phyloP scores from a whole-genome alignment of 73 alveolate species.

The Paramecium pentaurelia region DNA sequence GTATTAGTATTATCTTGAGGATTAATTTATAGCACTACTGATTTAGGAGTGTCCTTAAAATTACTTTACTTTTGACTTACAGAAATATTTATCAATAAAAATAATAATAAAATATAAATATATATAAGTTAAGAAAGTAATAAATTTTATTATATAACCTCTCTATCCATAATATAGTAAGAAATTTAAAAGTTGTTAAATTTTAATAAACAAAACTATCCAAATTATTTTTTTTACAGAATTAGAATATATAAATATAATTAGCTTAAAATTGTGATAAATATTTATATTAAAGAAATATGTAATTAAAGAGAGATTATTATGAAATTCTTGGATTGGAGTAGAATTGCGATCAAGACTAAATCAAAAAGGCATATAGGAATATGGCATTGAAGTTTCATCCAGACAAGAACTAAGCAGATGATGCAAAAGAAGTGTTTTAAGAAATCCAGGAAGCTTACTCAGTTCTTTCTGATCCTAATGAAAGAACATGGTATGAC shows the following conservation, averaged over 20 bases:
- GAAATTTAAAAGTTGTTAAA: background rate
- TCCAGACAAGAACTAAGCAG: constrained; percentile 92
- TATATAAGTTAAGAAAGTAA: too few species aligned
- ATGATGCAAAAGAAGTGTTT: constrained; percentile 83
- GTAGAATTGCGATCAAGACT: constrained; percentile 71
- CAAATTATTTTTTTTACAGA: background rate
- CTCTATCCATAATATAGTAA: too few species aligned
- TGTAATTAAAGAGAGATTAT: constrained; percentile 75
- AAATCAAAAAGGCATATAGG: constrained; percentile 84
- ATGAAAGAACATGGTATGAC: constrained; percentile 96
- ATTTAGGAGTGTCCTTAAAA: background rate
- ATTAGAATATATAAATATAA: background rate
- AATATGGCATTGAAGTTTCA: constrained; percentile 92
- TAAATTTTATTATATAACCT: too few species aligned
- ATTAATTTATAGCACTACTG: too few species aligned
- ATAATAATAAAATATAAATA: background rate
- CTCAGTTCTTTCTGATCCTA: constrained; percentile 89
- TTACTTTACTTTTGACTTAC: background rate
- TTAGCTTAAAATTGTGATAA: background rate
- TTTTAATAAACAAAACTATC: too few species aligned
- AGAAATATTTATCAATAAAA: background rate
- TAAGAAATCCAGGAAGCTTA: constrained; percentile 91
- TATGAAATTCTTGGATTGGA: constrained; percentile 91
- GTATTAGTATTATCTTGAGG: background rate
- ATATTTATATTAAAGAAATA: background rate